Base-by-base conservation (phyloP, 176 grass and related monocot species). In the Phragmites australis region DNA sequence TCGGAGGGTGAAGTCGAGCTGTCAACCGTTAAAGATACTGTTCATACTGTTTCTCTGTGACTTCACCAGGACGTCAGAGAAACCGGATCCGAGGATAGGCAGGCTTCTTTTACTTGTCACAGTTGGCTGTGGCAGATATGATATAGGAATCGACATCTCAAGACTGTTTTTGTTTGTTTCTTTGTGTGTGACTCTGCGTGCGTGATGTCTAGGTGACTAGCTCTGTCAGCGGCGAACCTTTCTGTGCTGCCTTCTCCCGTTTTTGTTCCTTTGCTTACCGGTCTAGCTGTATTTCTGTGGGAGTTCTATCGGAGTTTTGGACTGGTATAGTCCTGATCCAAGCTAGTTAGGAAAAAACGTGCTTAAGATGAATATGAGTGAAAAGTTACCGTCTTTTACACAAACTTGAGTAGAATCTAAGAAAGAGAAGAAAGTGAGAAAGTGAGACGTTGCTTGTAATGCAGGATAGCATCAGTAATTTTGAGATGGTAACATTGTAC, bases 121-220 rank as follows among this genome's bases (percentile, higher is more conserved):
- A 16, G 63, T 8, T 46, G 15, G 32, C 29, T 9, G 66, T 19
- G 48, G 47, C 66, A 57, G 73, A 59, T n/a, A n/a, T n/a, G n/a
- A n/a, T n/a, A n/a, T 73, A 47, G 70, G 82, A 85, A 71, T 29
- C 26, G 87, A 81, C 82, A 45, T 31, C 76, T 76, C 82, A 72
- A 19, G 56, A 70, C 77, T 81, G 76, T 72, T 73, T 29, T 78
- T 67, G 22, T 88, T 67, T 76, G 79, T 81, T 81, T 25, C 52
- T 64, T 49, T 19, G 44, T 25, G 53, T 23, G 57, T 19, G 82
- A 49, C 51, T 49, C 72, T 40, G 55, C 12, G 78, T 43, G 62
- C 40, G 78, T 59, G 57, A 39, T 30, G 54, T 17, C 44, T 68
- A 61, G 72, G 39, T 78, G 79, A 63, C 58, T 66, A 25, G 80